These are phyloP conservation scores for Halenospora varia DNA, from an alignment of 495 filamentous ascomycete genomes.

Conservation along the genomic window DNA sequence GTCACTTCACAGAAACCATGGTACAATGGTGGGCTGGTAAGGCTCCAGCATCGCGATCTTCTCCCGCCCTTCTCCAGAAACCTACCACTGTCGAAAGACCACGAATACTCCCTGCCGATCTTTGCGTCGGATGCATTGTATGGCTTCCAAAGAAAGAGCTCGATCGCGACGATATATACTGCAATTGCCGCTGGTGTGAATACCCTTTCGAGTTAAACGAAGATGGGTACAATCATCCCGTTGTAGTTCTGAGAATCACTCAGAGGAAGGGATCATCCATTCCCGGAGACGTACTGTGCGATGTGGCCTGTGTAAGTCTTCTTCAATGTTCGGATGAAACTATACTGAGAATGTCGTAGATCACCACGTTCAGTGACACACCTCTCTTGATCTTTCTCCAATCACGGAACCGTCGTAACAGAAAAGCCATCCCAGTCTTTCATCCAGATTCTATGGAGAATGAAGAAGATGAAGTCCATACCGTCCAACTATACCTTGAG, in stretches of 20 bases:
- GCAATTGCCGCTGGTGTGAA: constrained; percentile 6
- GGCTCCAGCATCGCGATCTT: background rate
- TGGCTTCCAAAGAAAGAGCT: constrained; percentile 10
- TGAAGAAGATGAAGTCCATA: background rate
- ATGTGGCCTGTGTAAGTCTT: constrained; percentile 12
- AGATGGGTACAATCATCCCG: constrained; percentile 17
- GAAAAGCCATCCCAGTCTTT: constrained; percentile 7
- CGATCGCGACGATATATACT: background rate
- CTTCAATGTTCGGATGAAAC: background rate
- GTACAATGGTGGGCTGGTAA: no score
- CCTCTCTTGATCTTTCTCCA: background rate
- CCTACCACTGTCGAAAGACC: background rate
- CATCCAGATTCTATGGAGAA: background rate
- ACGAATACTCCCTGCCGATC: background rate
- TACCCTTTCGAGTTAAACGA: background rate
- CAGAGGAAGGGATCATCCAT: constrained; percentile 1
- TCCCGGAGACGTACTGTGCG: constrained; percentile 8
- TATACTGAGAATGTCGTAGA: constrained; percentile 9
- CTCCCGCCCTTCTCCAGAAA: background rate
- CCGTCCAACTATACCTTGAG: constrained; percentile 1
- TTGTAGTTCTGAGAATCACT: constrained; percentile 9
- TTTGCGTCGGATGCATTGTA: constrained; percentile 19
- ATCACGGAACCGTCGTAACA: background rate
- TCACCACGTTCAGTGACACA: constrained; percentile 14
- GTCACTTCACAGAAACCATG: no score